These are phyloP conservation scores for Diospyros lotus DNA, from an alignment of 148 eudicot genomes.

Conservation along the genomic window DNA sequence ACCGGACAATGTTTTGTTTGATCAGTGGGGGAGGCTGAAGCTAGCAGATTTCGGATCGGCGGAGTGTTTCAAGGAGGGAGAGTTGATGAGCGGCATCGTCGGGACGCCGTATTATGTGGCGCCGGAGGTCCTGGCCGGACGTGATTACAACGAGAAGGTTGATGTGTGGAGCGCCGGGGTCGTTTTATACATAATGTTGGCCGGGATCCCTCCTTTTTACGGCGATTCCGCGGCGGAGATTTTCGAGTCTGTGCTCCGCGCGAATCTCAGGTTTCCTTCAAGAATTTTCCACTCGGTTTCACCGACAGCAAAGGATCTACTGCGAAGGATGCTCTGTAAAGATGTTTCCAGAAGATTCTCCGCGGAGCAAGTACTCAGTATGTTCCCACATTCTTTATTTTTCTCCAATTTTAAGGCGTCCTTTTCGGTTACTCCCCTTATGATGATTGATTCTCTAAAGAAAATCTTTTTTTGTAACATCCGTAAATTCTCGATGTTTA, in stretches of 20 bases:
- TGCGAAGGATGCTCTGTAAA: constrained; percentile 54
- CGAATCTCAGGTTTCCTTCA: constrained; percentile 56
- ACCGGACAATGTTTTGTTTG: constrained; percentile 56
- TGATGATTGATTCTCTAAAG: too few species aligned
- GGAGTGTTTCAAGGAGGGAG: constrained; percentile 24
- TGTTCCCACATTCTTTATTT: constrained; percentile 13
- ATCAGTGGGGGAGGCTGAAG: constrained; percentile 34
- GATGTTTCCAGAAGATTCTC: constrained; percentile 55
- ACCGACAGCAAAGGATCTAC: constrained; percentile 47
- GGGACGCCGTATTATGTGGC: constrained; percentile 77
- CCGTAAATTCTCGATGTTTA: too few species aligned
- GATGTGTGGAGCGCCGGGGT: constrained; percentile 79
- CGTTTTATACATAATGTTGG: constrained; percentile 51
- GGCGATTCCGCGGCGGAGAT: constrained; percentile 47
- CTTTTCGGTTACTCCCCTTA: not conserved
- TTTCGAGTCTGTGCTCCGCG: constrained; percentile 52
- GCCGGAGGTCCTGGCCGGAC: constrained; percentile 55
- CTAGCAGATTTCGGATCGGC: constrained; percentile 71
- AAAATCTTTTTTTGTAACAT: too few species aligned
- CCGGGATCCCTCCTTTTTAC: constrained; percentile 61
- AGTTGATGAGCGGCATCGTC: constrained; percentile 47
- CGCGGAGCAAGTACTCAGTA: constrained; percentile 59
- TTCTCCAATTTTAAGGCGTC: not conserved
- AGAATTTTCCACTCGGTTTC: constrained; percentile 38
- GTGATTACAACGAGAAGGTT: constrained; percentile 48